Conservation (phyloP, 208 protist genomes). For the Novymonas esmeraldas region DNA sequence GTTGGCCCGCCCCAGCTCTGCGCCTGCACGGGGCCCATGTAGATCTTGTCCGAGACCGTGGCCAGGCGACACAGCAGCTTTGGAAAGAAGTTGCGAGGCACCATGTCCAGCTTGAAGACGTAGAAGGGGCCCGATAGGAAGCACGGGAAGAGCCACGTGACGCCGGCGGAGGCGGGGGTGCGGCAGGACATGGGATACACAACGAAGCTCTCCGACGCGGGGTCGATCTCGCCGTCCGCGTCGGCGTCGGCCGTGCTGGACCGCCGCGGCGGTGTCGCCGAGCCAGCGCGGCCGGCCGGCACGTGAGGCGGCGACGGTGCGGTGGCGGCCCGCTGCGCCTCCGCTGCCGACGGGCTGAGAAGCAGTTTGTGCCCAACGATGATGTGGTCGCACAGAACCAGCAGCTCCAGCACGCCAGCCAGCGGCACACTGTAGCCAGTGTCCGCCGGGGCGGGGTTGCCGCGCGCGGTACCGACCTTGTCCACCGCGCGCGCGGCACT, state of each 20-base stretch:
- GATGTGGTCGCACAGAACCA: constrained; percentile 28
- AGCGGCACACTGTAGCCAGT: constrained; percentile 19
- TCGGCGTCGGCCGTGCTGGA: background rate
- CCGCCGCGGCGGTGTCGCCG: background rate
- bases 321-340: background rate
- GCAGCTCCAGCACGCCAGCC: constrained; percentile 27
- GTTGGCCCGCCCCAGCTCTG: constrained; percentile 17
- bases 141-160: constrained; percentile 55
- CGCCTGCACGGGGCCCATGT: constrained; percentile 51
- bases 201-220: constrained; percentile 54
- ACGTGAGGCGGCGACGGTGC: background rate
- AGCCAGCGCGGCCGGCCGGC: background rate
- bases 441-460: background rate
- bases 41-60: constrained; percentile 48
- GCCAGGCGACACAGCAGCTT: constrained; percentile 62
- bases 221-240: background rate
- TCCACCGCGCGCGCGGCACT: background rate
- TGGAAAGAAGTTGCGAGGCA: constrained; percentile 79
- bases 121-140: constrained; percentile 83
- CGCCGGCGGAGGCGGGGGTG: constrained; percentile 43
- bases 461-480: background rate
- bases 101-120: constrained; percentile 76
- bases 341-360: constrained; percentile 10
- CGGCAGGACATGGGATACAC: constrained; percentile 64
- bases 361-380: constrained; percentile 32